Evolutionary conservation across 2,329 filamentous ascomycete species (phyloP), one percentile per base, ranked within the genome.

Genomic region (Trichoderma gracile): DNA sequence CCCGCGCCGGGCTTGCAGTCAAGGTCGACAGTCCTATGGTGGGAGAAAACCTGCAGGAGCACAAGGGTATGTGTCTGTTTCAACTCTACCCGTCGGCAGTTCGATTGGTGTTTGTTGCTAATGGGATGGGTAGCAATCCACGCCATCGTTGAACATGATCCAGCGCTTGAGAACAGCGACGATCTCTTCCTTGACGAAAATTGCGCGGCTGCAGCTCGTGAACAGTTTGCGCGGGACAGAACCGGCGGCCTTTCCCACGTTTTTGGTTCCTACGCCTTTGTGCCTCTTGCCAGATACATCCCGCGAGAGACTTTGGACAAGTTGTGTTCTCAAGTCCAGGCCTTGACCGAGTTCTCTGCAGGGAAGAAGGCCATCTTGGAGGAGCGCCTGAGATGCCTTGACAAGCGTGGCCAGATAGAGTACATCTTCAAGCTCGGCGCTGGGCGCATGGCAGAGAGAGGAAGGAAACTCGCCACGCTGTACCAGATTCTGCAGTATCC

Each of bases 401-500:
- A 73, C 0, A 71, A 69, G 0, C 68, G 81, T 0, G 81, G 81
- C 3, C 80, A 83, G 47, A 72, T 82, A 3, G 81, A 83, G 67
- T 83, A 77, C 62, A 75, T 83, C 30, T 82, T 84, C 38, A 79
- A 82, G 47, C 71, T 80, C 1, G 80, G 80, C 4, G 81, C 82
- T 64, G 82, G 78, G 76, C 82, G 74, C 62, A 73, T 79, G 0
- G 61, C 73, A 60, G 53, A 73, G 67, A 64, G 71, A 50, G 74
- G 71, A 2, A 82, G 79, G 65, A 78, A 77, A 62, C 82, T 84
- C 63, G 80, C 74, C 9, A 82, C 79, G 3, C 78, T 83, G 74
- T 67, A 84, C 0, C 78, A 80, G 64, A 80, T 83, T 65, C 71
- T 84, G 1, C 81, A 84, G 65, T 82, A 84, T 69, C 82, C 83